Evolutionary conservation across 768 basidiomycete genomes (phyloP), one percentile per base, ranked within the genome.

Genomic region (Cystofilobasidium macerans): DNA sequence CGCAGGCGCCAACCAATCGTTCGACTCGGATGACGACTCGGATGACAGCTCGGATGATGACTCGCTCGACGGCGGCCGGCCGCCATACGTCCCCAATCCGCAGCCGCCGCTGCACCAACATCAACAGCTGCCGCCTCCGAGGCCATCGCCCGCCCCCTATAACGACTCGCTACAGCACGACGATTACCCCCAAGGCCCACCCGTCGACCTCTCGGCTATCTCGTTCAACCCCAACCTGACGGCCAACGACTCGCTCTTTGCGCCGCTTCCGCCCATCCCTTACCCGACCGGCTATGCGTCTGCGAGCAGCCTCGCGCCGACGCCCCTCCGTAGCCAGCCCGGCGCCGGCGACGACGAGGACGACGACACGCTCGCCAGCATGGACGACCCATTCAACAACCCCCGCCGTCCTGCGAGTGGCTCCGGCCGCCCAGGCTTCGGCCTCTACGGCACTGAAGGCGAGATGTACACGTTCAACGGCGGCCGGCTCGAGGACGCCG

Each of bases 381-480:
- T 65, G 28, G 64, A 59, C 35, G 63, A 54, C 40, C 60, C 58
- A 14, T 48, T 51, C 24, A 5, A 42, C 42, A 13, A 5, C 16
- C 7, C 4, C 16, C 7, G 3, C 16, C 45, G 22, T 13, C 59
- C 28, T 8, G 54, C 24, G 42, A 32, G 45, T 16, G 60, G 42
- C 3, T 47, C 35, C 5, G 60, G 35, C 24, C 28, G 30, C 43
- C 32, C 53, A 4, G 58, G 58, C 18, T 59, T 48, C 20, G 58
- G 65, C 1, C 38, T 54, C 36, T 43, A 61, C 14, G 58, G 61
- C 14, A 40, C 42, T 3, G 48, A 38, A 40, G 65, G 60, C 38
- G 65, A 67, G 42, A 67, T 67, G 65, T 32, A 61, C 28, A 67
- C 65, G 0, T 67, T 60, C 18, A 67, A 67, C 59, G 65, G 62